These are phyloP conservation scores for Neurospora intermedia DNA, from an alignment of 495 filamentous ascomycete genomes.

Conservation along the genomic window DNA sequence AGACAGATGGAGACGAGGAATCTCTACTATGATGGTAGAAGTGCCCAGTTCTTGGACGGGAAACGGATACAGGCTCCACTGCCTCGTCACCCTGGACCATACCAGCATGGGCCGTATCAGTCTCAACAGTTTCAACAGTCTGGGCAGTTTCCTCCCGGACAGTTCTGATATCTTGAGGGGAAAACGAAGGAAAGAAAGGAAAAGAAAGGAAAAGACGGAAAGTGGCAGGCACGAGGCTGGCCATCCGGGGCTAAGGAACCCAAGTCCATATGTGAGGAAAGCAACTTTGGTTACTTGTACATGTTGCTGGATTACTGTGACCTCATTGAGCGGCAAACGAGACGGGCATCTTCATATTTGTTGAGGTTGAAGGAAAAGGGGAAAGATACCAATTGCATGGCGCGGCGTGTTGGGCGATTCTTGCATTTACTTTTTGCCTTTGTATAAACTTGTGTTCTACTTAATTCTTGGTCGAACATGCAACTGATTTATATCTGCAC, in stretches of 20 bases:
- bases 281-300: neutral
- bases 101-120: neutral
- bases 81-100: neutral
- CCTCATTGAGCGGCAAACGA: neutral
- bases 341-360: neutral
- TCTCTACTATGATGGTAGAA: constrained; percentile 31
- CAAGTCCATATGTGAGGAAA: neutral
- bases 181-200: neutral
- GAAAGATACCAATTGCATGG: neutral
- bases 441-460: neutral
- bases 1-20: constrained; percentile 27
- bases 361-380: neutral
- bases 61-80: constrained; percentile 19
- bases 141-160: neutral
- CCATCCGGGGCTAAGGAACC: neutral
- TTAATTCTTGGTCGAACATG: neutral
- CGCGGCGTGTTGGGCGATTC: neutral
- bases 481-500: neutral
- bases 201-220: neutral
- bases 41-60: constrained; percentile 34
- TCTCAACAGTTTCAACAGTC: neutral
- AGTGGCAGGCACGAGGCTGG: neutral
- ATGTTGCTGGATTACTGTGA: neutral
- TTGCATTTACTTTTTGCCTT: neutral
- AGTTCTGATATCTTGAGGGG: neutral